Percentiles rank a stretch among this genome's conserved stretches.
Conservation (phyloP, 2,329 filamentous ascomycete species). For the Xylaria sp. region DNA sequence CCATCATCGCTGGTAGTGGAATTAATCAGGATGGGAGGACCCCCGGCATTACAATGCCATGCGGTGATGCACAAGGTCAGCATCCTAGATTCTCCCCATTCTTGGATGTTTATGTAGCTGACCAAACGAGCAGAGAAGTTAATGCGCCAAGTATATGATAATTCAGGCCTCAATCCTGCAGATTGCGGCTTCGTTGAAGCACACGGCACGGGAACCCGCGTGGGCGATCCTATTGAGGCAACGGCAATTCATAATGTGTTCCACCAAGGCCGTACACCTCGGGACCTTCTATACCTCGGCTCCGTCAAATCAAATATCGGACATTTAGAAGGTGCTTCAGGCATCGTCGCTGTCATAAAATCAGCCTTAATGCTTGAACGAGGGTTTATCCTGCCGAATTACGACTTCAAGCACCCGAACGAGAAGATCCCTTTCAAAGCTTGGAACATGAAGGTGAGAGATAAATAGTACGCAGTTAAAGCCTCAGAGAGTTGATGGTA, state of each 20-base stretch:
- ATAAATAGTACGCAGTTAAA: not conserved
- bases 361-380: conserved; percentile 62
- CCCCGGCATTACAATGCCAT: conserved; percentile 67
- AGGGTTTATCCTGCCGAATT: conserved; percentile 61
- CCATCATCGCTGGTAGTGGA: conserved; percentile 61
- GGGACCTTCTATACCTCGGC: conserved; percentile 58
- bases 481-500: conserved; percentile 4
- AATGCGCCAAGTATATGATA: conserved; percentile 56
- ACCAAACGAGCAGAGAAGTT: conserved; percentile 49
- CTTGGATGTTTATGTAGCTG: conserved; percentile 27
- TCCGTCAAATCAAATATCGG: conserved; percentile 64
- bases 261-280: conserved; percentile 52
- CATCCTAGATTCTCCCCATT: not conserved
- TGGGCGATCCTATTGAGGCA: conserved; percentile 67
- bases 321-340: conserved; percentile 62
- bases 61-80: conserved; percentile 58
- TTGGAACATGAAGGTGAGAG: conserved; percentile 57
- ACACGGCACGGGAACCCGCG: conserved; percentile 66
- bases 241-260: conserved; percentile 59
- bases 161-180: conserved; percentile 53
- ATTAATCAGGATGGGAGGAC: conserved; percentile 67
- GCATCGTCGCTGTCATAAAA: conserved; percentile 64
- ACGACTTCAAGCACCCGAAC: conserved; percentile 61
- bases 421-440: conserved; percentile 60
- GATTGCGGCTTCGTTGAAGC: conserved; percentile 60